Percentiles rank a stretch among this genome's conserved stretches.
phyloP scores from a whole-genome alignment of 805 yeast genomes.

The Metschnikowia chrysomelidarum region DNA sequence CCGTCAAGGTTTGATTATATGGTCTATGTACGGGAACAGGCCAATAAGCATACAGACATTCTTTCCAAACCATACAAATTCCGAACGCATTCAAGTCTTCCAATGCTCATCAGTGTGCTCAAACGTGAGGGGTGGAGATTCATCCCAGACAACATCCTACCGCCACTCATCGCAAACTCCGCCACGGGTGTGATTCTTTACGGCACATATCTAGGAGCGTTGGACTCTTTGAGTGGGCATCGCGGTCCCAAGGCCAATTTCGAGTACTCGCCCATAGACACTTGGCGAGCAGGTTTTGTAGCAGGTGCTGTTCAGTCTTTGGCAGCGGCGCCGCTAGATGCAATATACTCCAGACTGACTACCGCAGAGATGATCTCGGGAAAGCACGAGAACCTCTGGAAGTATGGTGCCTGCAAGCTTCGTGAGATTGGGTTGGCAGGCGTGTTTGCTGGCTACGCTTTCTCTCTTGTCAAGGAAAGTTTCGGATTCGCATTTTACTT shows the following conservation, averaged over 20 bases:
- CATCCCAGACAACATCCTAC: slow-evolving; percentile 80
- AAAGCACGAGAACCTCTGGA: slow-evolving; percentile 69
- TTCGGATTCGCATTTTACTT: slow-evolving; percentile 85
- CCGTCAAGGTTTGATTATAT: slow-evolving; percentile 89
- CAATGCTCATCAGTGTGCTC: slow-evolving; percentile 68
- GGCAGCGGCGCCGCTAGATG: slow-evolving; percentile 92
- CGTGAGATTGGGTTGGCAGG: slow-evolving; percentile 75
- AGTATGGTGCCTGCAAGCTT: slow-evolving; percentile 66
- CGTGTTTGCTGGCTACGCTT: slow-evolving; percentile 85
- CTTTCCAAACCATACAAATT: slow-evolving; percentile 49
- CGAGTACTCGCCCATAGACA: slow-evolving; percentile 41
- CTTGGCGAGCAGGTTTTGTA: slow-evolving; percentile 74
- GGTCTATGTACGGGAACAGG: slow-evolving; percentile 58
- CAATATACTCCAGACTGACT: slow-evolving; percentile 77
- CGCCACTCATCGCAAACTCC: slow-evolving; percentile 86
- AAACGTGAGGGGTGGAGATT: slow-evolving; percentile 81
- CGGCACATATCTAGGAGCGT: slow-evolving; percentile 67
- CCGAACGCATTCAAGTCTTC: slow-evolving; percentile 76
- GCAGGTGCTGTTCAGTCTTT: slow-evolving; percentile 89
- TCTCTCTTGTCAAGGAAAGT: slow-evolving; percentile 74
- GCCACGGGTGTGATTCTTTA: slow-evolving; percentile 86
- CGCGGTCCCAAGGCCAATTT: slow-evolving; percentile 10
- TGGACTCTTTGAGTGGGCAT: slow-evolving; percentile 32
- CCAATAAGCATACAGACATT: slow-evolving; percentile 44
- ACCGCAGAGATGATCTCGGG: slow-evolving; percentile 72